Percentiles rank a stretch among this genome's conserved stretches.
phyloP scores from a whole-genome alignment of 495 filamentous ascomycete genomes.

The Podospora fimiseda region DNA sequence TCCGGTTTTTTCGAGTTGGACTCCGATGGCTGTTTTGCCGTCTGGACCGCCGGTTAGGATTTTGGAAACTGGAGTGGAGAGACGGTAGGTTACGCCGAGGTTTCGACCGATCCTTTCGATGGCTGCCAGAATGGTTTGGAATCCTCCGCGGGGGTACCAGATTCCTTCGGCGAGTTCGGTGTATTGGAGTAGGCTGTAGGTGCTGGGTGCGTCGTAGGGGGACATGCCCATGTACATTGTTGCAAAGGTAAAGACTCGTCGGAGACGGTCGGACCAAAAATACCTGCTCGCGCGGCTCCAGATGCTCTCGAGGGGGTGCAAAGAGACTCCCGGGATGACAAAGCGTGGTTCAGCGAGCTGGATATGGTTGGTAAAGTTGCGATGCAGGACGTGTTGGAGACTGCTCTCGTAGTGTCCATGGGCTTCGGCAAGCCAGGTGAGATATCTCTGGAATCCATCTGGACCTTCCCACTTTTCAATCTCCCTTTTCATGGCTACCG shows the following conservation, averaged over 20 bases:
- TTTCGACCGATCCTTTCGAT: constrained; percentile 50
- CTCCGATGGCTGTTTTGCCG: constrained; percentile 44
- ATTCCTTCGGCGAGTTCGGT: constrained; percentile 67
- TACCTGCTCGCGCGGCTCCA: constrained; percentile 53
- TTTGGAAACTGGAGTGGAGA: constrained; percentile 44
- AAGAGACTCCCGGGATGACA: constrained; percentile 41
- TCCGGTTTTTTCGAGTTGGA: constrained; percentile 46
- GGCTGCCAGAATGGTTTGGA: constrained; percentile 53
- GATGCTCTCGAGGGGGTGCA: constrained; percentile 62
- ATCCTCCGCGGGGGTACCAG: constrained; percentile 66
- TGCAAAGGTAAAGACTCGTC: constrained; percentile 63
- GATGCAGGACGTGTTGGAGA: constrained; percentile 51
- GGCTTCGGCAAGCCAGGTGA: constrained; percentile 54
- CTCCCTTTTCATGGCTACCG: constrained; percentile 57
- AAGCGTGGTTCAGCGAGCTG: constrained; percentile 49
- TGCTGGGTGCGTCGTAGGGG: constrained; percentile 65
- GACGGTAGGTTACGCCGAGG: constrained; percentile 50
- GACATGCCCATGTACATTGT: constrained; percentile 77
- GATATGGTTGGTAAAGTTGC: constrained; percentile 52
- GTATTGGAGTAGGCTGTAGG: constrained; percentile 66
- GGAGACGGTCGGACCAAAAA: constrained; percentile 59
- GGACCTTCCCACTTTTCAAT: constrained; percentile 60
- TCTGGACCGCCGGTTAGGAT: constrained; percentile 41
- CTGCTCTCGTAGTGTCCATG: constrained; percentile 60
- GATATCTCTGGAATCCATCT: constrained; percentile 57